A percentile compares a stretch with the other conserved stretches of the same genome.
phyloP scores from a whole-genome alignment of 306 rosid species.

The Ziziphus jujuba region DNA sequence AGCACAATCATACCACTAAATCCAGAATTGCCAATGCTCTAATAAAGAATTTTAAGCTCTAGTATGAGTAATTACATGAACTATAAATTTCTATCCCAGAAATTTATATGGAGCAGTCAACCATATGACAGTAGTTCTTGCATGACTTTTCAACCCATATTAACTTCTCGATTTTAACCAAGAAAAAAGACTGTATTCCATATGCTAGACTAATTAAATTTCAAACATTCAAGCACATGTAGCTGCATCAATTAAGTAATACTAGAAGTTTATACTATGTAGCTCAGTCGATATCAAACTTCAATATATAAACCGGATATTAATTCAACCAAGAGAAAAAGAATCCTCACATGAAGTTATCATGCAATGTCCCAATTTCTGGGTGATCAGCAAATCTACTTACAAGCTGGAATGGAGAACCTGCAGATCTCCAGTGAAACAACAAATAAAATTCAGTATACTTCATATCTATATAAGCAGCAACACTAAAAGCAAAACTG shows the following conservation, averaged over 20 bases:
- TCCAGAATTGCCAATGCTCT: too few species aligned
- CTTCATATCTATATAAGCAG: not conserved
- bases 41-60: too few species aligned
- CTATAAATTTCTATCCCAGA: not conserved
- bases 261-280: not conserved
- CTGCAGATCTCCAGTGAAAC: conserved; percentile 51
- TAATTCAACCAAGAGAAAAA: not conserved
- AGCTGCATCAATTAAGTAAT: not conserved
- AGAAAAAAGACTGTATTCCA: not conserved
- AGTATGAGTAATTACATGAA: too few species aligned
- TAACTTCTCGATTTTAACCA: conserved; percentile 11
- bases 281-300: not conserved
- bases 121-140: too few species aligned
- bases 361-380: conserved; percentile 77
- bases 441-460: conserved; percentile 7
- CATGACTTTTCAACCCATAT: too few species aligned
- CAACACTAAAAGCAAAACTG: too few species aligned
- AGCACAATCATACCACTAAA: too few species aligned
- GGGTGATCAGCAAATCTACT: conserved; percentile 70
- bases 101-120: too few species aligned
- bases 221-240: not conserved
- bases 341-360: conserved; percentile 73
- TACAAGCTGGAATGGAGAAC: conserved; percentile 66
- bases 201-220: not conserved
- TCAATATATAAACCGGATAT: too few species aligned